Base-by-base conservation (phyloP, 2,329 filamentous ascomycete species). In the Alternaria solani region DNA sequence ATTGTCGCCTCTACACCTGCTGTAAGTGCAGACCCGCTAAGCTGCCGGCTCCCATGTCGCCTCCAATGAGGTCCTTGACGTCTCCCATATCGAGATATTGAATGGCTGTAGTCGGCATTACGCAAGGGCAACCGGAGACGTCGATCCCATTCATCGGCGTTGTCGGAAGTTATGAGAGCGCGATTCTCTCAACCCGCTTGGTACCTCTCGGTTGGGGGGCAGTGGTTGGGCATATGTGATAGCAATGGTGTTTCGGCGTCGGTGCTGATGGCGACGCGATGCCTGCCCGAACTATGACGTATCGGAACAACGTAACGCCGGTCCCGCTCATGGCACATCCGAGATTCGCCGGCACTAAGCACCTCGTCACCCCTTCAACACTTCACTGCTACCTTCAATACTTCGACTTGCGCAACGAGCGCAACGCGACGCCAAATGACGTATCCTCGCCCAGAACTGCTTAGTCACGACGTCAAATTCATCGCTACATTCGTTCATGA, bases 21-120 rank as follows among this genome's bases (percentile, higher is more conserved):
- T 3, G n/a, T 9, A 18, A 8, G 0, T 4, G 16, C n/a, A 3
- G 0, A 11, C 4, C 36, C 36, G 11, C 3, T 8, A 7, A 9
- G 3, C 7, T 18, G 5, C 0, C 9, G 18, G n/a, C n/a, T 39
- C 7, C n/a, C 7, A 2, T 7, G 8, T 11, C 18, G 7, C 18
- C 36, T 39, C 36, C 4, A 18, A 11, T 18, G 3, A 4, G 18
- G 8, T 5, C 6, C 12, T 5, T 30, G 4, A 30, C 28, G 28
- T 8, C 11, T 11, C 28, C 28, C 8, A 30, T 30, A 8, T 11
- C 8, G 28, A 30, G 28, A 5, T 11, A 2, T 11, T 30, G 28
- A 30, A 5, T 5, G 1, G 28, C 11, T 11, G 28, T 2, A 30
- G 8, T 36, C 32, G 32, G 34, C 1, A 9, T 38, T 0, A 9